Percentiles rank a stretch among this genome's conserved stretches.
phyloP scores from a whole-genome alignment of 2,329 filamentous ascomycete species.

The Cephalotrichum gorgonifer region DNA sequence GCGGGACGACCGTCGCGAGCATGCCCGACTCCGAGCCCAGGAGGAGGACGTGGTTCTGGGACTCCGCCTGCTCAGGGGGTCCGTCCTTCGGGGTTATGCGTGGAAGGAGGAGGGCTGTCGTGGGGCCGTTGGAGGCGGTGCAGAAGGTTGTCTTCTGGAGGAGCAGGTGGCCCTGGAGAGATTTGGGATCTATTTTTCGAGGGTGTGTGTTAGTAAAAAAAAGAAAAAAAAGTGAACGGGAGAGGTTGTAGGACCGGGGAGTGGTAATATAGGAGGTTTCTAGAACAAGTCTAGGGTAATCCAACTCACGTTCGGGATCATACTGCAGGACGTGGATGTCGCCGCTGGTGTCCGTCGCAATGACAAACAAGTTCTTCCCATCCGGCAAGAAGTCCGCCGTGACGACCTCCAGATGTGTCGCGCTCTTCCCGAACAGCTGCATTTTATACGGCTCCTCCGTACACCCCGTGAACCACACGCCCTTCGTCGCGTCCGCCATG shows the following conservation, averaged over 20 bases:
- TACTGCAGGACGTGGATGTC: conserved; percentile 87
- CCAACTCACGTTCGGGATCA: conserved; percentile 74
- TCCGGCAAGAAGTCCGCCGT: conserved; percentile 83
- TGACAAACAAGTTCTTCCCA: conserved; percentile 69
- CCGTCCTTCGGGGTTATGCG: conserved; percentile 15
- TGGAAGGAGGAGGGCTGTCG: conserved; percentile 60
- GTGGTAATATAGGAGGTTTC: too few relatives aligned
- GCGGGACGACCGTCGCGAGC: conserved; percentile 64
- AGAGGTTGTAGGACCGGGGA: background rate
- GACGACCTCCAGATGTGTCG: conserved; percentile 66
- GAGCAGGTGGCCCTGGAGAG: conserved; percentile 76
- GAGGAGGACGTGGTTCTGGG: conserved; percentile 42
- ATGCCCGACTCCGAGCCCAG: conserved; percentile 67
- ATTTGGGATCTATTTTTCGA: conserved; percentile 76
- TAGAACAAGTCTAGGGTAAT: too few relatives aligned
- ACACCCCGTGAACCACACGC: conserved; percentile 92
- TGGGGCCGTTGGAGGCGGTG: conserved; percentile 66
- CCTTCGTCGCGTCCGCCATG: conserved; percentile 84
- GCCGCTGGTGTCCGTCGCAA: conserved; percentile 74
- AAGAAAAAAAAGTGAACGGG: background rate
- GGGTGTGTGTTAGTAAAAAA: background rate
- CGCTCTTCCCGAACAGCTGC: conserved; percentile 82
- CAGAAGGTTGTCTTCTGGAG: conserved; percentile 84
- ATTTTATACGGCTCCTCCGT: conserved; percentile 96
- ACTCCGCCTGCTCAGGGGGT: conserved; percentile 16